Percentiles rank a stretch among this genome's conserved stretches.
Conservation (phyloP, 1,139 yeast species). For the Taphrina confusa region DNA sequence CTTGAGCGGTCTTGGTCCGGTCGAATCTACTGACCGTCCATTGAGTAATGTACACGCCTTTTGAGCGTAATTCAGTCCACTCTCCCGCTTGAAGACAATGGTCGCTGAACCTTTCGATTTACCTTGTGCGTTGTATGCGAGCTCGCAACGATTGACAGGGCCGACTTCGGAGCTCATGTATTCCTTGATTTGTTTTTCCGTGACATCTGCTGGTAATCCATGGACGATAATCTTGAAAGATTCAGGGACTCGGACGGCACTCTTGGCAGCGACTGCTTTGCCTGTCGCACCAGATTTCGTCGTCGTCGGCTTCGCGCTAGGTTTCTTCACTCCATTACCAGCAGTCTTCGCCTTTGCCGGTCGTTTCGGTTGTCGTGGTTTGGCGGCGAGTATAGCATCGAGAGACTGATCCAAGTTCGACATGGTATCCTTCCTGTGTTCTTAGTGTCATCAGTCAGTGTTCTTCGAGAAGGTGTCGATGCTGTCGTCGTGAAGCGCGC, state of each 20-base stretch:
- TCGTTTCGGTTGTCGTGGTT: constrained; percentile 47
- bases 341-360: constrained; percentile 37
- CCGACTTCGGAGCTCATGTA: constrained; percentile 88
- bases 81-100: constrained; percentile 64
- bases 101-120: constrained; percentile 91
- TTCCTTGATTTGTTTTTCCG: constrained; percentile 55
- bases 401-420: constrained; percentile 79
- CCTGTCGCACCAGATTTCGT: constrained; percentile 12
- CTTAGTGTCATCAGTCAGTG: constrained; percentile 42
- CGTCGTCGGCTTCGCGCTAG: constrained; percentile 44
- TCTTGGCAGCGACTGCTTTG: not conserved
- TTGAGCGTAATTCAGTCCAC: constrained; percentile 58
- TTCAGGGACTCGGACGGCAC: not conserved
- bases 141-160: constrained; percentile 68
- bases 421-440: constrained; percentile 13
- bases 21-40: constrained; percentile 80
- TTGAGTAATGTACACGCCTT: constrained; percentile 81
- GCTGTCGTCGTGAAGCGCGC: constrained; percentile 32
- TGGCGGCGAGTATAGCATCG: constrained; percentile 86
- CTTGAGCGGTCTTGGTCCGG: constrained; percentile 66
- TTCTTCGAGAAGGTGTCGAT: constrained; percentile 17
- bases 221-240: constrained; percentile 31
- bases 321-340: constrained; percentile 27
- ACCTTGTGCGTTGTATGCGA: constrained; percentile 84
- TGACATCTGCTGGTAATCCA: constrained; percentile 32